Base-by-base conservation (phyloP, 2,329 filamentous ascomycete genomes). In the Xylaria sp. region DNA sequence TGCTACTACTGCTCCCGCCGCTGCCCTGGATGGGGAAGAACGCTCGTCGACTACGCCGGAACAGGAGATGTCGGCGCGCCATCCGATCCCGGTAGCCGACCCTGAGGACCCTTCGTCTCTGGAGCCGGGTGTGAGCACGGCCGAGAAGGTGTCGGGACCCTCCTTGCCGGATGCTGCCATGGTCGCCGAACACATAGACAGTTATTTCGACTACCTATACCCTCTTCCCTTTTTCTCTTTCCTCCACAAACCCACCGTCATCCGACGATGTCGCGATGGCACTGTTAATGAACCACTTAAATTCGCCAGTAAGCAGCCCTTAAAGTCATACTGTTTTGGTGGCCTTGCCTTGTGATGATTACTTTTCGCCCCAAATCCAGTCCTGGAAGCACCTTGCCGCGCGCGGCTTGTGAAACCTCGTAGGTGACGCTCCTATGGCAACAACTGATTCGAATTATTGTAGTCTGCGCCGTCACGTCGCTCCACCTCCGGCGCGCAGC, bases 201-300 rank as follows among this genome's bases (percentile, higher is more conserved):
- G 74, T 58, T 80, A 79, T 62, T 80, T 80, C 58, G 61, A 62
- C 2, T 69, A 77, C 27, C 70, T 78, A 12, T 79, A 79, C 58
- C 76, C 78, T 18, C 72, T 80, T 1, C 76, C 78, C 1, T 80
- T 78, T 1, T 80, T 79, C 58, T 73, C 78, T 3, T 81, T 81
- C 58, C 72, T 81, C 9, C 79, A 80, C 37, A 75, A 77, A 21
- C 72, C 76, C n/a, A 80, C 77, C 5, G 77, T 78, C 0, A 75
- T 75, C 42, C 74, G 76, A 40, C 73, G 78, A 32, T 78, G 77
- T 48, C 70, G 69, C 9, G 73, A 77, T 25, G 73, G 75, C 16
- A 78, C 72, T n/a, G 74, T 80, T 1, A 76, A 80, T 53, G 71
- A 75, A 47, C 73, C 76, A 0, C 68, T 81, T 27, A 74, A 75